Conservation (phyloP, 495 filamentous ascomycete species). For the Parmelia sp. region DNA sequence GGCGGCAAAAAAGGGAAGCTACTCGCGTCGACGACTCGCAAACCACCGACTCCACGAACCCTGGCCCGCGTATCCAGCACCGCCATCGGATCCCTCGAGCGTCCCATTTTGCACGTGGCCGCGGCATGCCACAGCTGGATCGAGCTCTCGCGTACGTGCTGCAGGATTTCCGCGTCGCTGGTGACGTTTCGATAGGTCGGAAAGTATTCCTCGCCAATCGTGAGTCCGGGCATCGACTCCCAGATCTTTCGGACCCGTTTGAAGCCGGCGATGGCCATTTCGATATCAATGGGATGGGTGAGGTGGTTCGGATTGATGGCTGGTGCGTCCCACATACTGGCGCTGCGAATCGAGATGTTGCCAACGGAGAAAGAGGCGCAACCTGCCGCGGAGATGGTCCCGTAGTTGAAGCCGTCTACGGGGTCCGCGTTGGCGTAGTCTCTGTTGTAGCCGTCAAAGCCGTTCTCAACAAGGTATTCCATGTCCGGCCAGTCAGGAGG, state of each 20-base stretch:
- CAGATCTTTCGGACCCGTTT: constrained; percentile 42
- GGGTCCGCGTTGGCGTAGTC: constrained; percentile 31
- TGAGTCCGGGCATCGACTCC: background rate
- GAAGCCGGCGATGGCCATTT: constrained; percentile 48
- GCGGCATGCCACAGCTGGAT: constrained; percentile 49
- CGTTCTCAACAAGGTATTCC: constrained; percentile 34
- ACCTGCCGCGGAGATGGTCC: constrained; percentile 26
- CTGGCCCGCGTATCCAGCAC: constrained; percentile 52
- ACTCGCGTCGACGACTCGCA: constrained; percentile 62
- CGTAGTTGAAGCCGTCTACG: constrained; percentile 39
- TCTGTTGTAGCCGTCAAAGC: constrained; percentile 25
- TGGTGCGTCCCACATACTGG: constrained; percentile 39
- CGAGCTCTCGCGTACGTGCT: constrained; percentile 31
- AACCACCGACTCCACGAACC: constrained; percentile 47
- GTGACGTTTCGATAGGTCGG: too few species aligned
- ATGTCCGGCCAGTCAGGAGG: constrained; percentile 54
- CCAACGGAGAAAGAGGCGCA: constrained; percentile 27
- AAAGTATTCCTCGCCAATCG: too few species aligned
- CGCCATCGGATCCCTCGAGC: constrained; percentile 37
- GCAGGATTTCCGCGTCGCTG: constrained; percentile 46
- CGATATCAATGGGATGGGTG: constrained; percentile 45
- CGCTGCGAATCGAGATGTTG: constrained; percentile 45
- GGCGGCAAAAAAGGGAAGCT: constrained; percentile 55
- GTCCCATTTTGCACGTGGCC: constrained; percentile 55
- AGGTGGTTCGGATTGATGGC: constrained; percentile 55